Percentiles rank a stretch among this genome's conserved stretches.
Conservation (phyloP, 768 basidiomycete genomes). For the Auriscalpium orientale region DNA sequence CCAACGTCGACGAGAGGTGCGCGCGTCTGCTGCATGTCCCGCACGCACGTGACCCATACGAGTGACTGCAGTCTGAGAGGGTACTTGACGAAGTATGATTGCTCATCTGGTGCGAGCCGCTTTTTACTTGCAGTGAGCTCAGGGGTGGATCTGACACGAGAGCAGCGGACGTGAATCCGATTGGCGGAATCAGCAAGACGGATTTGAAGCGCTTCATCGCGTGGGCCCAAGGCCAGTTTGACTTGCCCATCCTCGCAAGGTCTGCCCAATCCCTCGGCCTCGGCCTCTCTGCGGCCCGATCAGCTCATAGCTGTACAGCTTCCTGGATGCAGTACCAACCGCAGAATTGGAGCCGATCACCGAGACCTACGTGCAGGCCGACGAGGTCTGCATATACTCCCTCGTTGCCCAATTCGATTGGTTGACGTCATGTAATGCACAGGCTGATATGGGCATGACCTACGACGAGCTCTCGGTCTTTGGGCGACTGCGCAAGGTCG, state of each 20-base stretch:
- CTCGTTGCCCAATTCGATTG: neutral
- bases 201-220: slow-evolving; percentile 95
- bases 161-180: slow-evolving; percentile 93
- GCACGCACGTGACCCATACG: no score
- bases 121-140: neutral
- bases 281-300: neutral
- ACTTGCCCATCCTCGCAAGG: slow-evolving; percentile 79
- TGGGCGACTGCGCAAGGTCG: slow-evolving; percentile 88
- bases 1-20: slow-evolving; percentile 96
- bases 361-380: slow-evolving; percentile 88
- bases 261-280: slow-evolving; percentile 25
- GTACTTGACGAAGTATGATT: slow-evolving; percentile 97
- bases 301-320: slow-evolving; percentile 40
- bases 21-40: no score
- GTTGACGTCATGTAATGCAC: neutral
- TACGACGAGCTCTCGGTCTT: slow-evolving; percentile 94
- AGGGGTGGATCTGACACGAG: no score
- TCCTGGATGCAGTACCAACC: slow-evolving; percentile 86
- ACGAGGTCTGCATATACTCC: slow-evolving; percentile 55
- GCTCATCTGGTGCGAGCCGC: slow-evolving; percentile 60
- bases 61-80: slow-evolving; percentile 65
- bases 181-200: slow-evolving; percentile 96
- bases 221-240: slow-evolving; percentile 69
- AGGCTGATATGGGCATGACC: slow-evolving; percentile 99
- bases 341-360: slow-evolving; percentile 96